Evolutionary conservation across 345 rosid genomes (phyloP), one percentile per base, ranked within the genome.

Genomic region (Pseudoturritis turrita): DNA sequence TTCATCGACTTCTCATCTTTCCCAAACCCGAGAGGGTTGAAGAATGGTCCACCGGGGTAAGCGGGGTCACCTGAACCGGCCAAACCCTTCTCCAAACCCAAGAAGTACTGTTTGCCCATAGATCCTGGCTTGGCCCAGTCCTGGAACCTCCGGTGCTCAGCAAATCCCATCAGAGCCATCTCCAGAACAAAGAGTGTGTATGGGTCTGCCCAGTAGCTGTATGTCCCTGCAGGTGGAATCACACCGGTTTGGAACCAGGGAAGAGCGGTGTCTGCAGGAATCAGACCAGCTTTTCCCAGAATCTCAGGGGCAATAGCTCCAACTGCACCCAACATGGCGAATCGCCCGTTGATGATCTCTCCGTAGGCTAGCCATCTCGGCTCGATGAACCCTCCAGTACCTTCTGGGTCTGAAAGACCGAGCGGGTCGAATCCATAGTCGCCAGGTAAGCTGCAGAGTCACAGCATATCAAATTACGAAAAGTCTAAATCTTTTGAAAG

Each of bases 191-290:
- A 91, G 21, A 95, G 83, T 0, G 97, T 95, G 85, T 85, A 95
- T 23, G 81, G 74, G 76, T 95, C 97, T 29, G 99, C 99, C 99
- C 99, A 95, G 83, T 95, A 95, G 81, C 6, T 72, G 86, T 91
- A 95, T 55, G 93, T 91, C 5, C 99, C 97, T 0, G 99, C 99
- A 0, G 96, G 97, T 7, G 99, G 99, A 82, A 95, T 84, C 46
- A 95, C 99, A 14, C 99, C 99, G 0, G 99, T 95, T 77, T 80
- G 68, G 82, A 95, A 95, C 99, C 99, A 95, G 1, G 99, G 90
- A 57, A 95, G 90, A 63, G 97, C 96, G 2, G 99, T 95, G 31
- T 91, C 96, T 40, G 61, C 21, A 0, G 97, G 99, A 57, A 95
- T 87, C 25, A 91, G 80, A 19, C 99, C 99, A 0, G 86, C 86